A percentile compares a stretch with the other conserved stretches of the same genome.
Evolutionary conservation across 2,329 filamentous ascomycete genomes (phyloP).

Genomic region (Coniochaeta pulveracea): DNA sequence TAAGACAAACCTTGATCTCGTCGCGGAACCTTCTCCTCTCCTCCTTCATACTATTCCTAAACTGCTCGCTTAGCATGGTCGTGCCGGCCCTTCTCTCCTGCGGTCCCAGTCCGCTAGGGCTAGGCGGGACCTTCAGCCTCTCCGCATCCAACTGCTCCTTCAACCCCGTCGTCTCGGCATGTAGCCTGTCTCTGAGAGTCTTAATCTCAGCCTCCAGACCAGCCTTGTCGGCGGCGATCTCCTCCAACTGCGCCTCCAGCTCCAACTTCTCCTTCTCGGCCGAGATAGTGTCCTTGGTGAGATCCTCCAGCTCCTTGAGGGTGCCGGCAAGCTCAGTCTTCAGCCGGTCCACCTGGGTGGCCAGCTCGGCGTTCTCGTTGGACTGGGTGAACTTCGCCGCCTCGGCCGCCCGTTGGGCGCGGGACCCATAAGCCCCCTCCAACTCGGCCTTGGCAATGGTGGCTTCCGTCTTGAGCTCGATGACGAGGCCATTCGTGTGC

Average conservation of each 20-base stretch:
- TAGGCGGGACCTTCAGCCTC: conserved; percentile 27
- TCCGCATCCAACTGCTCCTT: conserved; percentile 41
- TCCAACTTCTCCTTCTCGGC: conserved; percentile 39
- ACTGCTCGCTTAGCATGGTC: conserved; percentile 43
- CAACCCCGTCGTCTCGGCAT: conserved; percentile 29
- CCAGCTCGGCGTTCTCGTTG: conserved; percentile 33
- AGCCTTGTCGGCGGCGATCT: conserved; percentile 21
- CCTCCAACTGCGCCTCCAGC: conserved; percentile 29
- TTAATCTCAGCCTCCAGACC: conserved; percentile 27
- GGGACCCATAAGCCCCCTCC: conserved; percentile 48
- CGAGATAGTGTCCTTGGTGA: conserved; percentile 38
- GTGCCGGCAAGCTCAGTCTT: conserved; percentile 38
- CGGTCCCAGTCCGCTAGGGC: conserved; percentile 17
- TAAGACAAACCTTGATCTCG: conserved; percentile 32
- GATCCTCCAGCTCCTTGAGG: conserved; percentile 39
- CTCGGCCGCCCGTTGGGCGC: conserved; percentile 46
- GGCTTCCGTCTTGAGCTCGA: conserved; percentile 50
- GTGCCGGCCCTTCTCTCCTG: conserved; percentile 30
- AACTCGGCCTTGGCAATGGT: conserved; percentile 51
- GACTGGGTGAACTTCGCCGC: conserved; percentile 40
- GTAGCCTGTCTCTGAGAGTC: conserved; percentile 24
- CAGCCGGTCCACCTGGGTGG: conserved; percentile 36
- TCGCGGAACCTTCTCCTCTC: conserved; percentile 47
- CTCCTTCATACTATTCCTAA: conserved; percentile 42
- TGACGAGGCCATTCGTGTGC: conserved; percentile 36